phyloP scores from a whole-genome alignment of 2,329 filamentous ascomycete species.

The Penicillium oxalicum region DNA sequence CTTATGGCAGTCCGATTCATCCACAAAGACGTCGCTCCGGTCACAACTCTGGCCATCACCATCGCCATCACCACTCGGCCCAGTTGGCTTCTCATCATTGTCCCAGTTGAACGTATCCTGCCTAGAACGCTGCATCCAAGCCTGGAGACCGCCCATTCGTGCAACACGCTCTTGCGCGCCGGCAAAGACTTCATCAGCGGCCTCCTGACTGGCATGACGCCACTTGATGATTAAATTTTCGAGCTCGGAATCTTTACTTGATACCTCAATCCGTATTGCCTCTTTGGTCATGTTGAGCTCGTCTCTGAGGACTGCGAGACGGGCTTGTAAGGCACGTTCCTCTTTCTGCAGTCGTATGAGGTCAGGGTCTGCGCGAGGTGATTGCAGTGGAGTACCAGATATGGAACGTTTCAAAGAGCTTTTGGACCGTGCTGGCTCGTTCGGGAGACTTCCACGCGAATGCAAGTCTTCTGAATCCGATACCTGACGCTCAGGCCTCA shows the following conservation, averaged over 20 bases:
- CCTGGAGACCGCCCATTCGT: constrained; percentile 57
- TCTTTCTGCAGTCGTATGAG: constrained; percentile 33
- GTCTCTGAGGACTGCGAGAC: constrained; percentile 26
- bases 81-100: constrained; percentile 33
- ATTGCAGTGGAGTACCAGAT: constrained; percentile 10
- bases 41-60: constrained; percentile 35
- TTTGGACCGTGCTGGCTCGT: constrained; percentile 5
- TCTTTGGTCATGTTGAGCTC: constrained; percentile 50
- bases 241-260: constrained; percentile 50
- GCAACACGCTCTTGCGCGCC: constrained; percentile 55
- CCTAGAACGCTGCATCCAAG: constrained; percentile 48
- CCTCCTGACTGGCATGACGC: constrained; percentile 54
- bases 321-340: constrained; percentile 28
- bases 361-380: constrained; percentile 19
- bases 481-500: neutral
- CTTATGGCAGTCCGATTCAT: constrained; percentile 30
- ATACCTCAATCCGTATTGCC: constrained; percentile 47
- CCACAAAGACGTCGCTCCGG: constrained; percentile 14
- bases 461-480: neutral
- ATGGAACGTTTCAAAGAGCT: constrained; percentile 4
- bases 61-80: constrained; percentile 19
- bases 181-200: constrained; percentile 63
- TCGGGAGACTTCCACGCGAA: no score
- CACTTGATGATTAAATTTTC: constrained; percentile 54
- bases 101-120: constrained; percentile 40